Evolutionary conservation across 768 basidiomycete genomes (phyloP), one percentile per base, ranked within the genome.

Genomic region (Lyophyllum decastes): DNA sequence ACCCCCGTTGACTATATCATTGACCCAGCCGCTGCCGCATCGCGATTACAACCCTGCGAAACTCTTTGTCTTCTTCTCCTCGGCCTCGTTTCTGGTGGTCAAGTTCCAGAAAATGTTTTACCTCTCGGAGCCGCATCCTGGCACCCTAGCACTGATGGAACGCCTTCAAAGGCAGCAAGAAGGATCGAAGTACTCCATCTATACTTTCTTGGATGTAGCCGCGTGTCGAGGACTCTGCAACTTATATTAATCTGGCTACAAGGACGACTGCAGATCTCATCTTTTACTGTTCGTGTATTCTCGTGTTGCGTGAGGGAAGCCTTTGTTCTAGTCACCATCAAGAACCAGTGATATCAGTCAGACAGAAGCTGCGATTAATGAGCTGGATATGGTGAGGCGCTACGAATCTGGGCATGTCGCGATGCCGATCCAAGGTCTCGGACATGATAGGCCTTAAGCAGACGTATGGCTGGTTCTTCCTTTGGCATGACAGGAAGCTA

Each of bases 401-500:
- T n/a, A 35, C 19, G 9, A 43, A 54, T 54, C 54, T 40, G 7
- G 33, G 24, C 45, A 25, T 26, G 16, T 40, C 27, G 10, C 10
- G 33, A 26, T 16, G 25, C 19, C 22, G 52, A 26, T 17, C 48
- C 58, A 4, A 43, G 12, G 38, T 50, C 59, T 55, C 55, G 59
- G 55, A 60, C 24, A 35, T 55, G 22, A 22, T 41, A 26, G 19
- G 30, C 41, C 21, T 14, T 25, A 19, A 25, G 59, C 47, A 47
- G 43, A 57, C 53, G 43, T 48, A 49, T 55, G 34, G 22, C 40
- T 17, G 24, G 26, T 30, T 30, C 49, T 72, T 73, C 70, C 64
- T 58, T 66, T 81, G 79, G 75, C 80, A 75, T 79, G 81, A 81
- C 81, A 81, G 71, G 68, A 77, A 73, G 61, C 72, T 75, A 77